Evolutionary conservation across 169 alveolate genomes (phyloP).

Genomic region (Plasmodium coatneyi): DNA sequence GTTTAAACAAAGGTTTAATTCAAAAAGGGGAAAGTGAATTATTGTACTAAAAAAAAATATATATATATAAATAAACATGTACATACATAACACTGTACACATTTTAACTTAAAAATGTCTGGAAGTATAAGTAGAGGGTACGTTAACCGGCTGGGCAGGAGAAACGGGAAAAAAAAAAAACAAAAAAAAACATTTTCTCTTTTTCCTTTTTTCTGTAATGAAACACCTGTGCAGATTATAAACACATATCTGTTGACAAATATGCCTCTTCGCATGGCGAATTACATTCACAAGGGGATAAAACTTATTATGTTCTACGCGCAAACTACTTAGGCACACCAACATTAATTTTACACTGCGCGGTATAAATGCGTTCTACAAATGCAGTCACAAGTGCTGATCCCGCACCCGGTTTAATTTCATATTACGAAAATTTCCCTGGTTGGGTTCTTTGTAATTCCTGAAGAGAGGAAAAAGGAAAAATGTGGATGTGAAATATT

Average conservation of each 20-base stretch:
- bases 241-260: background rate
- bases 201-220: background rate
- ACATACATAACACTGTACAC: background rate
- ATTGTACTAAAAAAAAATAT: background rate
- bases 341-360: background rate
- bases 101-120: background rate
- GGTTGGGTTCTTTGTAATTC: constrained; percentile 22
- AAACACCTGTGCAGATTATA: background rate
- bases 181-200: background rate
- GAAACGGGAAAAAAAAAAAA: background rate
- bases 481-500: background rate
- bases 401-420: constrained; percentile 12
- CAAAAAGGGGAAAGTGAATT: background rate
- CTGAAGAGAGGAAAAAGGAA: background rate
- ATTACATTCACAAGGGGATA: constrained; percentile 6
- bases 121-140: background rate
- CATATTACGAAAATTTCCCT: constrained; percentile 35
- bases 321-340: background rate
- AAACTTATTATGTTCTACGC: background rate
- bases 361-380: background rate
- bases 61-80: background rate
- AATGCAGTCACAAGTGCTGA: background rate
- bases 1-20: background rate
- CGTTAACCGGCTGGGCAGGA: background rate
- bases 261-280: background rate